Evolutionary conservation across 1,284 basidiomycete species (phyloP), one percentile per base, ranked within the genome.

Genomic region (Ganoderma lingzhi): DNA sequence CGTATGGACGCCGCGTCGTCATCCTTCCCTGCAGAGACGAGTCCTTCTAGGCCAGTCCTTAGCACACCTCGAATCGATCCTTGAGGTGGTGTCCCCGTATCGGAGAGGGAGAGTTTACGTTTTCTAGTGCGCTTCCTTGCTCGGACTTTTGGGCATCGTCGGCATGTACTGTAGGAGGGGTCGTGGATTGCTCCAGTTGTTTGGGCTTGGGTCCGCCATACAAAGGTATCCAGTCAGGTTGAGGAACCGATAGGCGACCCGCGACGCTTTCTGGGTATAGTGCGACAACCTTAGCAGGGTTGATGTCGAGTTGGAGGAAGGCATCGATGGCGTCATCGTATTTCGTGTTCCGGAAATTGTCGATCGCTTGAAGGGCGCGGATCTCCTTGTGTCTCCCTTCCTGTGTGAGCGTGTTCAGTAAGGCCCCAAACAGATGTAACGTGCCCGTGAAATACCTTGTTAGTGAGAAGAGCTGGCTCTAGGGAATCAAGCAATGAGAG

Each of bases 261-360:
- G 96, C 88, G 1, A 99, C 89, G 19, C 84, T 84, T 60, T 93
- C 87, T 0, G 96, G 95, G 79, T 95, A 99, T 4, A 99, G 83
- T 0, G 96, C 93, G 15, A 99, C 88, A 0, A 99, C 95, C 77
- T 97, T 95, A 2, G 96, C 95, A 0, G 97, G 97, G 76, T 98
- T 97, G 71, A 96, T 86, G 73, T 99, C 93, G 58, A 97, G 89
- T 55, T 93, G 89, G 63, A 97, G 88, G 79, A 99, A 97, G 0
- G 90, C 88, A 76, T 97, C 93, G 67, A 99, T 91, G 0, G 97
- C 97, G 17, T 85, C 82, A 70, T 93, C 90, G 74, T 87, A 96
- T 65, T 90, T 85, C 17, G 86, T 86, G 8, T 85, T 82, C 3
- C 88, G 87, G 80, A 97, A 96, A 65, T 93, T 87, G 0, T 92